Evolutionary conservation across 495 filamentous ascomycete genomes (phyloP).

Genomic region (Xylaria acuta): DNA sequence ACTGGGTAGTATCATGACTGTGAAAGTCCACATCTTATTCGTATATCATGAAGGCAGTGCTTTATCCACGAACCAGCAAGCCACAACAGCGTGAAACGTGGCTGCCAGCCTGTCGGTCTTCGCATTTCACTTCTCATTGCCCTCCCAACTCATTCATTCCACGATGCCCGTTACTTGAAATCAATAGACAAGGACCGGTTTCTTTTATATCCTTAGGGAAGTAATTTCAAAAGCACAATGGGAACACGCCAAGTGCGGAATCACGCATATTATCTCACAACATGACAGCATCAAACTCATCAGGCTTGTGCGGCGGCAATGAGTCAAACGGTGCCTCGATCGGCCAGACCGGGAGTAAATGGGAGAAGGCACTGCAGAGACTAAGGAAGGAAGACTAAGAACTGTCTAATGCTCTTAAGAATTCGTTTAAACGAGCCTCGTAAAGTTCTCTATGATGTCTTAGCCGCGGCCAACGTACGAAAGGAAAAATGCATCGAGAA

Average conservation of each 20-base stretch:
- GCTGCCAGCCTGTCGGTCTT: background rate
- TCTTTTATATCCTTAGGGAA: background rate
- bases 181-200: background rate
- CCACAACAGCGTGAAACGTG: background rate
- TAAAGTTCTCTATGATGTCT: background rate
- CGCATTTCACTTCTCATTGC: background rate
- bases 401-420: background rate
- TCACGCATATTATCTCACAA: too few relatives aligned
- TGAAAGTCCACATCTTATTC: background rate
- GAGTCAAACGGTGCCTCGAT: too few relatives aligned
- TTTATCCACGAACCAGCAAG: too few relatives aligned
- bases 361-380: conserved; percentile 6
- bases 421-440: background rate
- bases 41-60: background rate
- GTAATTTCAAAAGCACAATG: background rate
- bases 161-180: background rate
- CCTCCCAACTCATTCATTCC: background rate
- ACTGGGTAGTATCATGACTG: background rate
- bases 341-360: conserved; percentile 1
- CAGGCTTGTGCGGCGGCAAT: background rate
- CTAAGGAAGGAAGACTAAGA: background rate
- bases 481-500: background rate
- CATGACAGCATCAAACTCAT: background rate
- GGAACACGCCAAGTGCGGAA: background rate
- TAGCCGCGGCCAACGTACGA: background rate